Percentiles rank a stretch among this genome's conserved stretches.
phyloP scores from a whole-genome alignment of 2,329 filamentous ascomycete species.

The Amauroascus verrucosus region DNA sequence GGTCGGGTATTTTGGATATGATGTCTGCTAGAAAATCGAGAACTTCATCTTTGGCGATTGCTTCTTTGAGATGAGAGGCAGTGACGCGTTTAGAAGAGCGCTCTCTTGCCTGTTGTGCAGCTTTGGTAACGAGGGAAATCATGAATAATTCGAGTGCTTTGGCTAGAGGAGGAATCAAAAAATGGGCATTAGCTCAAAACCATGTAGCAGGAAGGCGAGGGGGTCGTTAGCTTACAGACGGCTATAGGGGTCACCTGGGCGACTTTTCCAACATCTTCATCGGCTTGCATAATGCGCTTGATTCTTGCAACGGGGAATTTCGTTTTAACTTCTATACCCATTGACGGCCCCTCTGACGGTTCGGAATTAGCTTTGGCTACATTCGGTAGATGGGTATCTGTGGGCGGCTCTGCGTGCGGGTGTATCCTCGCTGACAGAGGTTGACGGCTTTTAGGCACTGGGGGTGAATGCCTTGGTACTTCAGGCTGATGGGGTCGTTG shows the following conservation, averaged over 20 bases:
- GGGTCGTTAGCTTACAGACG: conserved; percentile 49
- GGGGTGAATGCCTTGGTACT: conserved; percentile 3
- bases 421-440: not conserved
- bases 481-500: not conserved
- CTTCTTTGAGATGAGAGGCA: conserved; percentile 81
- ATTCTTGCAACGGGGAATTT: conserved; percentile 96
- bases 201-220: not conserved
- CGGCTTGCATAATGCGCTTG: conserved; percentile 98
- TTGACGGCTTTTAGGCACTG: conserved; percentile 1
- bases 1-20: conserved; percentile 69
- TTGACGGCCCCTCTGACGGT: conserved; percentile 24
- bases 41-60: conserved; percentile 77
- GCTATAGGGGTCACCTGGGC: conserved; percentile 95
- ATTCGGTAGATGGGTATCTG: conserved; percentile 20
- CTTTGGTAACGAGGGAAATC: conserved; percentile 83
- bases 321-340: conserved; percentile 69
- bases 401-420: conserved; percentile 16
- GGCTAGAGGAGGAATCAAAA: conserved; percentile 38
- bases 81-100: conserved; percentile 84
- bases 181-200: not conserved
- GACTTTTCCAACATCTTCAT: conserved; percentile 97
- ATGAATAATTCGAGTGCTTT: conserved; percentile 97
- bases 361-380: not conserved
- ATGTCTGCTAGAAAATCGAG: conserved; percentile 92
- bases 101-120: conserved; percentile 69